Evolutionary conservation across 805 yeast genomes (phyloP), one percentile per base, ranked within the genome.

Genomic region (Candida arabinofermentans): DNA sequence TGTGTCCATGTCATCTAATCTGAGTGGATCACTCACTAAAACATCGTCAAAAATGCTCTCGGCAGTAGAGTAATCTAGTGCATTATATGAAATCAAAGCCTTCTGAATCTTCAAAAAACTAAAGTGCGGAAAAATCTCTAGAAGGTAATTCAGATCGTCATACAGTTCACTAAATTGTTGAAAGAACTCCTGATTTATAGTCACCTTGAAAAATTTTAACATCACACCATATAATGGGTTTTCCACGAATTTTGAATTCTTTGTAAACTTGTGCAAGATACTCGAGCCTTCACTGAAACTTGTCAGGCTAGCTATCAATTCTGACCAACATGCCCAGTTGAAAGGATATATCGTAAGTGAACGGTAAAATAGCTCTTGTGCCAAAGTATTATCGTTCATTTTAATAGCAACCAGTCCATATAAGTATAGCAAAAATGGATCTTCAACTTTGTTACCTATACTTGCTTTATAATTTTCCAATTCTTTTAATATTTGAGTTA

Each of bases 261-360:
- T 55, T 34, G 67, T 58, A 47, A 72, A 57, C 48, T 67, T 62
- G 46, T 65, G 56, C 32, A 70, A 47, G 47, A 73, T 54, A 40
- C 54, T 50, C 36, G 66, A 43, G 0, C 87, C 83, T 41, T 84
- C 86, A 45, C 82, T 84, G 41, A 79, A 71, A 24, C 78, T 72
- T 7, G 75, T 62, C 23, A 87, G 64, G 40, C 86, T 78, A 4
- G 77, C 67, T 10, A 79, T 66, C 30, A 93, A 67, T 57, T 91
- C 97, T 43, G 74, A 71, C 97, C 97, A 93, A 44, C 93, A 84
- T 41, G 90, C 77, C 99, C 99, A 93, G 60, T 91, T 91, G 60
- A 73, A 85, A 0, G 97, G 96, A 52, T 82, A 88, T 23, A 72
- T 38, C 19, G 72, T 66, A 12, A 91, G 57, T 1, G 96, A 83